Evolutionary conservation across 192 early-diverging fungal genomes (phyloP), one percentile per base, ranked within the genome.

Genomic region (Backusella tuberculispora): DNA sequence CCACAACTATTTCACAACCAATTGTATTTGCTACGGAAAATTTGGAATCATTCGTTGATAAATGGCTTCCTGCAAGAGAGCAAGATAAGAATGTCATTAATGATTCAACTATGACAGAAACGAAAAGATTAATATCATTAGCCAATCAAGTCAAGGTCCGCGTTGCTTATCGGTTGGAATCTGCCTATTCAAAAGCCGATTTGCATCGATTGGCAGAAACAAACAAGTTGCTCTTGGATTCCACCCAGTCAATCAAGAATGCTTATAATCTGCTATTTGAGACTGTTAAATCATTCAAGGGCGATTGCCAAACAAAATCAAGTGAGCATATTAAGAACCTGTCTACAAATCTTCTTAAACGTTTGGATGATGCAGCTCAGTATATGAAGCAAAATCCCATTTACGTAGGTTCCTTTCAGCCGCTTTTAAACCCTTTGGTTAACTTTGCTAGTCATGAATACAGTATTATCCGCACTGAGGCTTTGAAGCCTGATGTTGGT

Each of bases 371-470:
- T 12, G 71, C 83, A 48, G 73, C 82, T 6, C 38, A 9, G 4
- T 86, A 83, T 66, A 37, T 88, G 43, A 85, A 87, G 66, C 68
- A 74, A 29, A 76, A 85, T 44, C 70, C 37, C 41, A 17, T 77
- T 6, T 63, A 88, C 7, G 83, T 86, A 24, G 76, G 78, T 8
- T 79, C 44, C 10, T 72, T 89, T 43, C 87, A 87, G 53, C 29
- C 19, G 13, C 82, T 80, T 29, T 38, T 90, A 1, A 40, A 81
- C 19, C 85, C 84, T 47, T 70, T 88, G 44, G 71, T 84, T 26
- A 40, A 34, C 9, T 88, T 87, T 75, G 81, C 83, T n/a, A 75
- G 73, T 40, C 76, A 84, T 42, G 81, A 84, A 67, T 86, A 86
- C 72, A 73, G 66, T 12, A 77, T 82, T 17, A 78, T 90, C 42